Evolutionary conservation across 495 filamentous ascomycete genomes (phyloP), one percentile per base, ranked within the genome.

Genomic region (Neurospora sp.): DNA sequence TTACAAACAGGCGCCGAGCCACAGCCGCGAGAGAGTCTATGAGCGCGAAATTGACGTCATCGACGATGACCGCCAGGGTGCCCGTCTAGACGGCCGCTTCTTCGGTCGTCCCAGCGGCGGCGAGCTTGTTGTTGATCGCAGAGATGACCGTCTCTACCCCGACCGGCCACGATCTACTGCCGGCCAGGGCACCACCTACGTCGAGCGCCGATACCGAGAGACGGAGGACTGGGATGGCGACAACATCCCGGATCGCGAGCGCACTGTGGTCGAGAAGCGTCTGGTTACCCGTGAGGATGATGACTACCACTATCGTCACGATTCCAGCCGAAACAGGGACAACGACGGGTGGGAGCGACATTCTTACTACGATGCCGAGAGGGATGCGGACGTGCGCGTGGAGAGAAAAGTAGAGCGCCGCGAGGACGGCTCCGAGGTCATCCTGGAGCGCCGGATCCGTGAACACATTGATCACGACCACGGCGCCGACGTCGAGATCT

Each of bases 401-500:
- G 84, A 85, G 46, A 84, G 79, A 69, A 79, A 82, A 1, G 68
- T 84, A 72, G 82, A 85, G 59, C 82, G 79, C 73, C 80, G 82
- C 27, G 82, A 83, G 16, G 76, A 74, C 69, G 83, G 84, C 53
- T 80, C 81, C 69, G 85, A 87, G 22, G 73, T 86, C 39, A 78
- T 76, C 48, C 77, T 88, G 37, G 86, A 87, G 76, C 82, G 83
- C 68, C 82, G 86, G 4, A 74, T 82, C 41, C 82, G 84, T 44
- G 83, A 85, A 69, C 82, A 81, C 46, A 76, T 76, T 39, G 83
- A 84, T 8, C 82, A 87, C 10, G 78, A 78, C 31, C 78, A 77
- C 40, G 78, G 80, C n/a, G 85, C 72, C 68, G 88, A 89, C 65
- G 77, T 91, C 22, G 88, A 90, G 78, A 86, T 83, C 74, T 91